Evolutionary conservation across 495 filamentous ascomycete species (phyloP), one percentile per base, ranked within the genome.

Genomic region (Margaritispora aquatica): DNA sequence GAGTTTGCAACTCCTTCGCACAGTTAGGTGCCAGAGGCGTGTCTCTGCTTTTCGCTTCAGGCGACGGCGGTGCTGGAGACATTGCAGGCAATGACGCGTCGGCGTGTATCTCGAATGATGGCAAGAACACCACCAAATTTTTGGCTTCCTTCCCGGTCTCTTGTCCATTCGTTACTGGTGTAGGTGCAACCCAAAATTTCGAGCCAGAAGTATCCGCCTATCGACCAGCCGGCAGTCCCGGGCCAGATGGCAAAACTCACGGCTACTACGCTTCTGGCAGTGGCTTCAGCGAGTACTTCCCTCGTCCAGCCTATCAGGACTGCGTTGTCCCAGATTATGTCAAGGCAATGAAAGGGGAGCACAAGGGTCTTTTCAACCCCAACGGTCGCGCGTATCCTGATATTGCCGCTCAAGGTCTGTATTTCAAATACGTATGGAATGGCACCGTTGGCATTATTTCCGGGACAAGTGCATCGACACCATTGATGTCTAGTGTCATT

Each of bases 151-250:
- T 90, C 70, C 90, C 89, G 0, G 83, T 86, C 1, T 77, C 80
- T n/a, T 94, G 90, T 62, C 90, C 90, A 0, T 93, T 84, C 63
- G 83, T 93, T 3, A 96, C 89, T 0, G 74, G 83, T 0, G 88
- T 92, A 2, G 89, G 89, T 15, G 88, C 85, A 3, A 89, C 86
- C 0, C 71, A 74, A 26, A 71, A 75, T 17, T 73, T 80, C 2
- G 67, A 86, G n/a, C 84, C 84, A 19, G 72, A 85, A 31, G 76
- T 70, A 17, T 84, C 79, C 5, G 76, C 83, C 22, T 66, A 60
- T 26, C 87, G 83, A 62, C 83, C 82, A 27, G 77, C 78, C 0
- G 88, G 84, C 5, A 51, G 53, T 22, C 17, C 55, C 49, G 62
- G 62, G 21, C 53, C 57, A 15, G 62, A 64, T 38, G 57, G 57